Percentiles rank a stretch among this genome's conserved stretches.
These are phyloP conservation scores for Hygrocybe punicea DNA, from an alignment of 768 basidiomycete genomes.

Conservation along the genomic window DNA sequence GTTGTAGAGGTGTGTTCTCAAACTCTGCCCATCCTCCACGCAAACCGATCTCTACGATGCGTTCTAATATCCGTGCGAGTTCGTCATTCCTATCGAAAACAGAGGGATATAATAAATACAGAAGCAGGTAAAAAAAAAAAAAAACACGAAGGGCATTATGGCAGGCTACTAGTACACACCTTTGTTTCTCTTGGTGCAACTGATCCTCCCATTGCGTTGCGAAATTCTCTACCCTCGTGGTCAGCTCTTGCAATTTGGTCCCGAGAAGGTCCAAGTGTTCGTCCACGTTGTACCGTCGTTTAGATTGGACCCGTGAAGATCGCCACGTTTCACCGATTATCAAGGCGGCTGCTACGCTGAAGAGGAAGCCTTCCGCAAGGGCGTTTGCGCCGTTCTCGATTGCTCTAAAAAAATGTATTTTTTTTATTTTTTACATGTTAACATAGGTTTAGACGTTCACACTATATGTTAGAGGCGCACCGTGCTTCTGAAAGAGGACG, in stretches of 20 bases:
- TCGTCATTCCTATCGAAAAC: slow-evolving; percentile 54
- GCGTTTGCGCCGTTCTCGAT: slow-evolving; percentile 85
- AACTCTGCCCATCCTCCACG: slow-evolving; percentile 64
- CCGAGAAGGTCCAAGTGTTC: slow-evolving; percentile 64
- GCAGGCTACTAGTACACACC: slow-evolving; percentile 39
- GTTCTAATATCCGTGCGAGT: slow-evolving; percentile 59
- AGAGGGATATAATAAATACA: not conserved
- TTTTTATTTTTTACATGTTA: not conserved
- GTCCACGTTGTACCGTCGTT: slow-evolving; percentile 68
- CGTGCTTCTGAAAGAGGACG: slow-evolving; percentile 74
- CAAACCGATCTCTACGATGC: slow-evolving; percentile 65
- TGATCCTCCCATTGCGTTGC: slow-evolving; percentile 43
- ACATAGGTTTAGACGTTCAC: not conserved
- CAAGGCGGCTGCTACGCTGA: slow-evolving; percentile 66
- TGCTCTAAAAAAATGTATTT: slow-evolving; percentile 45
- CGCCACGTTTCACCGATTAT: slow-evolving; percentile 80
- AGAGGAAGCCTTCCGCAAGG: slow-evolving; percentile 82
- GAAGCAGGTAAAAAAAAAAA: not conserved
- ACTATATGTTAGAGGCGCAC: slow-evolving; percentile 36
- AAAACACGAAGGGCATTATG: too few relatives aligned
- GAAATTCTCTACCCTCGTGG: slow-evolving; percentile 41
- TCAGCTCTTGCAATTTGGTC: slow-evolving; percentile 45
- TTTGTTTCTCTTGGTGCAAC: slow-evolving; percentile 41
- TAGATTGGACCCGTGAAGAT: slow-evolving; percentile 61
- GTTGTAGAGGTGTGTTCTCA: slow-evolving; percentile 52